A percentile compares a stretch with the other conserved stretches of the same genome.
Conservation (phyloP, 306 rosid genomes). For the Acacia crassicarpa region DNA sequence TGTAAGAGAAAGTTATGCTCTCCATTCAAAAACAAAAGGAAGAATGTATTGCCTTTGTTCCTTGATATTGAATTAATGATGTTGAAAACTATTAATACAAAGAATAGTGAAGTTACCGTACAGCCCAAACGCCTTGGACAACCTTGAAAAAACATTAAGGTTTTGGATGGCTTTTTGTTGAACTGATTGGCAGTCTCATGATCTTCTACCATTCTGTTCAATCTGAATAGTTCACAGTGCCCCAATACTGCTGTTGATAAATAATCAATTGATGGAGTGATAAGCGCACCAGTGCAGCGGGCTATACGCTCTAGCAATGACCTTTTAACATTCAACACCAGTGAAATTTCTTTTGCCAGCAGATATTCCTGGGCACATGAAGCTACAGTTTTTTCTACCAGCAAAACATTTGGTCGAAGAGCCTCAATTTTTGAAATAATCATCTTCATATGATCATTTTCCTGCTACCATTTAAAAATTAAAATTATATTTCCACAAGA, state of each 20-base stretch:
- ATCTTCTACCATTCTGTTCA: conserved; percentile 53
- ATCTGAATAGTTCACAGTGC: conserved; percentile 63
- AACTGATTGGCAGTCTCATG: conserved; percentile 48
- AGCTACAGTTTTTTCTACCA: conserved; percentile 73
- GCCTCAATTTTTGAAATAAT: conserved; percentile 65
- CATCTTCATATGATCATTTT: conserved; percentile 63
- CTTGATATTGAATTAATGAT: neutral
- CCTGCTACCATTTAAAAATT: conserved; percentile 40
- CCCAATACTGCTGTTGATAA: conserved; percentile 52
- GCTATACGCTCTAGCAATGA: conserved; percentile 63
- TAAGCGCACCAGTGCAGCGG: conserved; percentile 61
- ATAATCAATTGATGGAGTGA: conserved; percentile 57
- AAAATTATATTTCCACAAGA: neutral
- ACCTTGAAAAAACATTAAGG: conserved; percentile 75
- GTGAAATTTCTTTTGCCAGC: conserved; percentile 63
- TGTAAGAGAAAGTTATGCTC: neutral
- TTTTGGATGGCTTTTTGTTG: conserved; percentile 56
- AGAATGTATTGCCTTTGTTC: conserved; percentile 2
- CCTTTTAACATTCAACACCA: conserved; percentile 71
- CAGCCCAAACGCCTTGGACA: conserved; percentile 75
- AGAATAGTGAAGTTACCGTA: conserved; percentile 47
- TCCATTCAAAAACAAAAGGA: neutral
- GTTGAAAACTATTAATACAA: neutral
- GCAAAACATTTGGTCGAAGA: conserved; percentile 61
- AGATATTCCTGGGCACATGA: conserved; percentile 59